These are phyloP conservation scores for Danielia reshetovae DNA, from an alignment of 805 yeast species.

Conservation along the genomic window DNA sequence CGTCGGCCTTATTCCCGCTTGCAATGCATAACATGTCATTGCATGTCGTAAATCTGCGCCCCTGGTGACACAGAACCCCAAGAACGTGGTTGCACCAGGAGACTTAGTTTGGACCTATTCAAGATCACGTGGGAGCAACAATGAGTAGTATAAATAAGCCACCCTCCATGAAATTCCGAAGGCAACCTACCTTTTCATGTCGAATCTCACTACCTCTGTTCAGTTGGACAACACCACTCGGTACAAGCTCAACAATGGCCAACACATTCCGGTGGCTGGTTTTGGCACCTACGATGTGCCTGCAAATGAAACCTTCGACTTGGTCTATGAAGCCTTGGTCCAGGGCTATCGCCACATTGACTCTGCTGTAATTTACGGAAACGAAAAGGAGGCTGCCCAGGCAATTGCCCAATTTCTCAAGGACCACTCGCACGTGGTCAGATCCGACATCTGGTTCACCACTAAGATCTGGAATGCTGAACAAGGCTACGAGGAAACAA, in stretches of 20 bases:
- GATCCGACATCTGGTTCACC: conserved; percentile 36
- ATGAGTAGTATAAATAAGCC: background rate
- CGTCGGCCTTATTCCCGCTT: too few species aligned
- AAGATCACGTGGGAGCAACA: too few species aligned
- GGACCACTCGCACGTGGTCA: conserved; percentile 28
- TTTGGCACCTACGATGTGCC: conserved; percentile 52
- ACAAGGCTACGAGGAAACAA: conserved; percentile 49
- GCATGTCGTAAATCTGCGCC: too few species aligned
- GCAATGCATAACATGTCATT: too few species aligned
- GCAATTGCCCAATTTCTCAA: conserved; percentile 54
- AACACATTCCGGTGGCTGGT: conserved; percentile 52
- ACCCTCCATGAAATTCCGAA: background rate
- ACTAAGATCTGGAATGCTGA: conserved; percentile 28
- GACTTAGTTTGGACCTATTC: too few species aligned
- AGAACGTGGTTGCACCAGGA: too few species aligned
- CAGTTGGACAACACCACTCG: conserved; percentile 31
- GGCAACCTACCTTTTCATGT: conserved; percentile 18
- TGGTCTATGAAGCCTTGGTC: conserved; percentile 55
- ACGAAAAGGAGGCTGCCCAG: conserved; percentile 57
- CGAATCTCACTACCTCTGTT: conserved; percentile 31
- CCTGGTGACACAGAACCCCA: too few species aligned
- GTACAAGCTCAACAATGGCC: conserved; percentile 52
- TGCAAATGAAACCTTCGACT: conserved; percentile 29
- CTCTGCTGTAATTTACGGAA: conserved; percentile 63
- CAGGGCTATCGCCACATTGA: conserved; percentile 75